These are phyloP conservation scores for Magnolia changhungtana DNA, from an alignment of 164 flowering plant species.

Conservation along the genomic window DNA sequence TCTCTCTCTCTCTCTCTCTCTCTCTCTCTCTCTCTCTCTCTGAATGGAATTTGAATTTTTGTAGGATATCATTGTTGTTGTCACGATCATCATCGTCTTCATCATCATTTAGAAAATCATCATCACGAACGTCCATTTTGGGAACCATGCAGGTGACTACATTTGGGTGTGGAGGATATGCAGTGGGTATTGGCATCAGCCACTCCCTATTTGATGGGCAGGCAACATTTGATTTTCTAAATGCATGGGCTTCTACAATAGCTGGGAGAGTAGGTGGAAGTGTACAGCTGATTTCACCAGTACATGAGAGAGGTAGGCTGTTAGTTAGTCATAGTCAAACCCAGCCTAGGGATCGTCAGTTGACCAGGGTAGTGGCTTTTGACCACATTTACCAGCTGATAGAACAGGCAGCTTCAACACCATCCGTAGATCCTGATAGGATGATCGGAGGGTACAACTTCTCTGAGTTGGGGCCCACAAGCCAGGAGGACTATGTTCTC, in stretches of 20 bases:
- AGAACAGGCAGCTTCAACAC: slow-evolving; percentile 10
- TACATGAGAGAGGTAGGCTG: slow-evolving; percentile 35
- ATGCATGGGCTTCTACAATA: slow-evolving; percentile 40
- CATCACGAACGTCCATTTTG: too few relatives aligned
- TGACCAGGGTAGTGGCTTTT: slow-evolving; percentile 32
- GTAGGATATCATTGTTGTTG: too few relatives aligned
- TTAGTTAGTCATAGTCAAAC: slow-evolving; percentile 1
- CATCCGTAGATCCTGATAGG: background rate
- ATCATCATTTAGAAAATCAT: too few relatives aligned
- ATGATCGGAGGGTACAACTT: background rate
- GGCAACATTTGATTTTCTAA: slow-evolving; percentile 30
- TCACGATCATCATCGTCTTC: background rate
- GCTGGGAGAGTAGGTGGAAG: slow-evolving; percentile 9
- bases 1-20: background rate
- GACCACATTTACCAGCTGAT: slow-evolving; percentile 37
- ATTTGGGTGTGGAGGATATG: slow-evolving; percentile 52
- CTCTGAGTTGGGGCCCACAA: slow-evolving; percentile 8
- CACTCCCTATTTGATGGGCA: slow-evolving; percentile 50
- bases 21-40: background rate
- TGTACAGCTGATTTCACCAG: slow-evolving; percentile 21
- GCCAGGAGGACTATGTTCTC: slow-evolving; percentile 16
- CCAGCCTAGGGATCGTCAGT: background rate
- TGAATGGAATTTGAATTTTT: background rate
- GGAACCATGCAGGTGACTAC: slow-evolving; percentile 21
- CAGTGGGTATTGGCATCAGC: slow-evolving; percentile 42